phyloP scores from a whole-genome alignment of 2,329 filamentous ascomycete species.

The Catunica adiposa region DNA sequence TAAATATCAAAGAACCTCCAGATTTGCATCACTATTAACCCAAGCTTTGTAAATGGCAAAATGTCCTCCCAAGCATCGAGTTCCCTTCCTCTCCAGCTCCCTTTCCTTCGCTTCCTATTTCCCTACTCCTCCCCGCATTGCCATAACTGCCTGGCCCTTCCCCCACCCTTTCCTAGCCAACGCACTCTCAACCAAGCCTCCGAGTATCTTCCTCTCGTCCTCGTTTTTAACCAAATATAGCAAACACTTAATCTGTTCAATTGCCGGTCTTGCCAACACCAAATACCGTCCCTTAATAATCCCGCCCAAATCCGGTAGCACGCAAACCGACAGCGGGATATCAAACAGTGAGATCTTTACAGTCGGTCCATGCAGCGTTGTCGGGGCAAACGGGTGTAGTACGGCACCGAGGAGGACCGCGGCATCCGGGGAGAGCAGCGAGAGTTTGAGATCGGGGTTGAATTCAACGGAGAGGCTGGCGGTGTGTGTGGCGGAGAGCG shows the following conservation, averaged over 20 bases:
- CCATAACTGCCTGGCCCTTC: background rate
- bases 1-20: too few relatives aligned
- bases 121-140: background rate
- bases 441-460: constrained; percentile 8
- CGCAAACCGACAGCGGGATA: constrained; percentile 7
- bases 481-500: background rate
- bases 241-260: constrained; percentile 10
- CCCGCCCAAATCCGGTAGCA: constrained; percentile 6
- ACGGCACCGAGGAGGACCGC: constrained; percentile 3
- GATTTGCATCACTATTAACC: too few relatives aligned
- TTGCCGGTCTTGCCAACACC: constrained; percentile 5
- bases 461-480: constrained; percentile 7
- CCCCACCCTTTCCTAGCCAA: constrained; percentile 2
- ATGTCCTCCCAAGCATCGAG: background rate
- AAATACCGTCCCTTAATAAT: constrained; percentile 8
- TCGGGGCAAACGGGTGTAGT: constrained; percentile 2
- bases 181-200: background rate
- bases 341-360: constrained; percentile 9
- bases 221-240: constrained; percentile 9
- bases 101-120: too few relatives aligned
- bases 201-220: background rate
- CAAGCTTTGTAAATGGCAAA: too few relatives aligned
- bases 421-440: constrained; percentile 6
- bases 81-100: background rate
- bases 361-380: constrained; percentile 7